Evolutionary conservation across 805 yeast genomes (phyloP), one percentile per base, ranked within the genome.

Genomic region (Danielia oregonensis): DNA sequence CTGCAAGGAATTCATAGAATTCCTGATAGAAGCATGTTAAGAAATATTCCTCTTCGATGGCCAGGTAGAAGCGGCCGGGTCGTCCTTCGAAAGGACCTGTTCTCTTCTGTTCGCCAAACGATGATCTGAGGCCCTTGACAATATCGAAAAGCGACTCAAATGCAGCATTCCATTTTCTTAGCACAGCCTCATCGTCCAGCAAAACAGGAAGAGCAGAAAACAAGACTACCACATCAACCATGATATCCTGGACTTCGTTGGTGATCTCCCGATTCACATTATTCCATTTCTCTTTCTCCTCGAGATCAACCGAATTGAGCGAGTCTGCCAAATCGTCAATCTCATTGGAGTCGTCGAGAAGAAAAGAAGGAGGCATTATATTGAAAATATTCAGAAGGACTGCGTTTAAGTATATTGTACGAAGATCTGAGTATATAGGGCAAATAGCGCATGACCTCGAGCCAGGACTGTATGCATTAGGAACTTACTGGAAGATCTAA

Each of bases 61-160:
- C n/a, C 34, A 25, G 29, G 22, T 30, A 30, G 23, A 30, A 16
- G 13, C 33, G 26, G 22, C 27, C 33, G 13, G 29, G 29, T 4
- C 34, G 17, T 9, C 29, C 29, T 16, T 31, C 34, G 34, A 24
- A 25, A 4, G 14, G 9, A n/a, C 23, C 25, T 9, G 7, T 8
- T 19, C 22, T 19, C 9, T 19, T 19, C 15, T 23, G 18, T 13
- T 8, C 5, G 13, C 16, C 19, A n/a, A 31, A 7, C 17, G 17
- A n/a, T 4, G 19, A 24, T 17, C 23, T 10, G 18, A 31, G 25
- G 9, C 29, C 34, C 12, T 11, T n/a, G 13, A 31, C 29, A 5
- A 16, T 7, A 5, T 17, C 24, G n/a, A 31, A 31, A 4, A 31
- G 19, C 12, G 9, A 4, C 7, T 31, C 34, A 16, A 31, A 31